Evolutionary conservation across 768 basidiomycete species (phyloP).

Genomic region (Psilocybe azurescens): DNA sequence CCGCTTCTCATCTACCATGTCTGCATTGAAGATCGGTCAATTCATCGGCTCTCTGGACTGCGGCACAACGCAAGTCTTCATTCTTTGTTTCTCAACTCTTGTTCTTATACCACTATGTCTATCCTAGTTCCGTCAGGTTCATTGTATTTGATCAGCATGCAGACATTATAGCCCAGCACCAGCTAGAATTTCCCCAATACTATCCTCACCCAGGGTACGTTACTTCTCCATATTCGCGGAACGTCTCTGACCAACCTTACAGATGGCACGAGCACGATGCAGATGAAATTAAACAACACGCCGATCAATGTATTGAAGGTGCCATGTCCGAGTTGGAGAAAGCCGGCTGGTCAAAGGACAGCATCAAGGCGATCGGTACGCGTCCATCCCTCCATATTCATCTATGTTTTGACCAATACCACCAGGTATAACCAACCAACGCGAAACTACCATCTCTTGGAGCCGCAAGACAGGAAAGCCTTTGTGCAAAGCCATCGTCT

Average conservation of each 20-base stretch:
- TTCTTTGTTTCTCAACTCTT: not conserved
- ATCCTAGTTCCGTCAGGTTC: constrained; percentile 73
- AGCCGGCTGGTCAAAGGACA: constrained; percentile 77
- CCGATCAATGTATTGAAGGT: constrained; percentile 75
- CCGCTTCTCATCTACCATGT: constrained; percentile 21
- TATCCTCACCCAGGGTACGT: constrained; percentile 85
- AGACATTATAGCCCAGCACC: constrained; percentile 86
- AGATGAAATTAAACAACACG: constrained; percentile 76
- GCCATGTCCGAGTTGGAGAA: constrained; percentile 74
- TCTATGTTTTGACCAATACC: constrained; percentile 19
- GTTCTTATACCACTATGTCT: constrained; percentile 5
- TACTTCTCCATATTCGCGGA: not conserved
- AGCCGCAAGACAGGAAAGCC: constrained; percentile 89
- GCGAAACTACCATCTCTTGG: constrained; percentile 96
- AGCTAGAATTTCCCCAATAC: constrained; percentile 94
- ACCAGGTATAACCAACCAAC: constrained; percentile 93
- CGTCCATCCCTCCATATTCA: constrained; percentile 22
- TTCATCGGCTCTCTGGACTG: constrained; percentile 95
- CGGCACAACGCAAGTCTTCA: constrained; percentile 82
- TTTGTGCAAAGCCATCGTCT: constrained; percentile 89
- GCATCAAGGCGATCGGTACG: constrained; percentile 92
- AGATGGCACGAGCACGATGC: constrained; percentile 98
- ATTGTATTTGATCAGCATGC: constrained; percentile 90
- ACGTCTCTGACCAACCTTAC: constrained; percentile 3
- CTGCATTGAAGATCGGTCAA: constrained; percentile 61